Conservation (phyloP, 2,329 filamentous ascomycete species). For the Fusarium solani-melongenae region DNA sequence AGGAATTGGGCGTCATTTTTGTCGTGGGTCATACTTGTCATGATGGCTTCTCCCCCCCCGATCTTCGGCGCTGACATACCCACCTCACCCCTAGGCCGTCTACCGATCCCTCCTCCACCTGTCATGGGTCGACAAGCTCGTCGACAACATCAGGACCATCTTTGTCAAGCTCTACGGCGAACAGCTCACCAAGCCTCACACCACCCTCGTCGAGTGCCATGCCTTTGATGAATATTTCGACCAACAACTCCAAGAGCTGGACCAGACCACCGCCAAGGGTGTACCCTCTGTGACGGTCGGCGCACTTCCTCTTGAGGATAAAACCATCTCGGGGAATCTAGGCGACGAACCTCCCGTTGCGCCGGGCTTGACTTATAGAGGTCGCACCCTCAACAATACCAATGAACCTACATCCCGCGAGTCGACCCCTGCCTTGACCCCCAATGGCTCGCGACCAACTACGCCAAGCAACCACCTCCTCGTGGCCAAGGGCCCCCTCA, state of each 20-base stretch:
- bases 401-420: slow-evolving; percentile 67
- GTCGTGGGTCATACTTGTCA: slow-evolving; percentile 67
- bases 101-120: slow-evolving; percentile 96
- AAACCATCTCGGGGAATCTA: slow-evolving; percentile 45
- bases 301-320: slow-evolving; percentile 47
- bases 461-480: slow-evolving; percentile 77
- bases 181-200: slow-evolving; percentile 83
- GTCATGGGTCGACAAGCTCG: slow-evolving; percentile 95
- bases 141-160: slow-evolving; percentile 93
- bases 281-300: slow-evolving; percentile 41
- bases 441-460: slow-evolving; percentile 80
- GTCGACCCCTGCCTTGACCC: slow-evolving; percentile 75
- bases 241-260: slow-evolving; percentile 87
- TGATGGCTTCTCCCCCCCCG: slow-evolving; percentile 26
- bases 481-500: slow-evolving; percentile 79
- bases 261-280: slow-evolving; percentile 61
- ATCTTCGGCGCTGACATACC: slow-evolving; percentile 39
- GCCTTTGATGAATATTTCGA: slow-evolving; percentile 95
- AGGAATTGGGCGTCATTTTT: slow-evolving; percentile 95
- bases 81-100: slow-evolving; percentile 74
- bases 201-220: slow-evolving; percentile 79
- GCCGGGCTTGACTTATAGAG: slow-evolving; percentile 55
- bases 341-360: slow-evolving; percentile 42
- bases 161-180: slow-evolving; percentile 92
- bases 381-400: slow-evolving; percentile 49